phyloP scores from a whole-genome alignment of 2,329 filamentous ascomycete species.

The Zopfia rhizophila region DNA sequence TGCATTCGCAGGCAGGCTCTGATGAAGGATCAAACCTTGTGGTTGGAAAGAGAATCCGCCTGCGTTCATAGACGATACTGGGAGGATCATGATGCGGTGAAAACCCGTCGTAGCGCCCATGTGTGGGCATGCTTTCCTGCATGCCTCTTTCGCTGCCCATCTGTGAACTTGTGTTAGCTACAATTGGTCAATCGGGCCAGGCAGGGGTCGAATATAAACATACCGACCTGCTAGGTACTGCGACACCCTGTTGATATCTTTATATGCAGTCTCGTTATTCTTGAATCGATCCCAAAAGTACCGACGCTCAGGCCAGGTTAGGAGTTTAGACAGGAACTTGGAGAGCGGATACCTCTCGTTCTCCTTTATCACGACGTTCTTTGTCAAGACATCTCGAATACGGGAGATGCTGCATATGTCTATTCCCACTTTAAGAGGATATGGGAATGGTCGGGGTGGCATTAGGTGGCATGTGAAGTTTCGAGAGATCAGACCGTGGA shows the following conservation, averaged over 20 bases:
- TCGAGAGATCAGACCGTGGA: too few species aligned
- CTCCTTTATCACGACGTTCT: slow-evolving; percentile 25
- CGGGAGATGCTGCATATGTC: slow-evolving; percentile 80
- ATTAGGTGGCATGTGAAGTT: too few species aligned
- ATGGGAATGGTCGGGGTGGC: slow-evolving; percentile 67
- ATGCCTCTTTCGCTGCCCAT: slow-evolving; percentile 64
- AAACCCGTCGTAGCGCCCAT: slow-evolving; percentile 37
- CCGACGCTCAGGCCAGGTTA: slow-evolving; percentile 44
- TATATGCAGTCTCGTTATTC: slow-evolving; percentile 11
- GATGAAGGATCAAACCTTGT: slow-evolving; percentile 37
- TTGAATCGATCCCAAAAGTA: slow-evolving; percentile 45
- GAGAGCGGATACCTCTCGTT: slow-evolving; percentile 15
- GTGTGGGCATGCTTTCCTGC: slow-evolving; percentile 56
- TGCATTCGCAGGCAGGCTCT: slow-evolving; percentile 21
- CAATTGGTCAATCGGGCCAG: neutral
- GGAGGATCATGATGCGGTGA: slow-evolving; percentile 54
- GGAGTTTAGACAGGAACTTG: slow-evolving; percentile 34
- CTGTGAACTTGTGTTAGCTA: slow-evolving; percentile 34
- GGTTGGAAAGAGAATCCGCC: slow-evolving; percentile 30
- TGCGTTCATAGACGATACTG: slow-evolving; percentile 17
- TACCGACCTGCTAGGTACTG: slow-evolving; percentile 50
- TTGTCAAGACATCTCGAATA: slow-evolving; percentile 67
- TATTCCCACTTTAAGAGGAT: slow-evolving; percentile 76
- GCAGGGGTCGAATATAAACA: slow-evolving; percentile 7
- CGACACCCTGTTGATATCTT: slow-evolving; percentile 30